phyloP scores from a whole-genome alignment of 1,284 basidiomycete genomes.

The Ustilago nuda region DNA sequence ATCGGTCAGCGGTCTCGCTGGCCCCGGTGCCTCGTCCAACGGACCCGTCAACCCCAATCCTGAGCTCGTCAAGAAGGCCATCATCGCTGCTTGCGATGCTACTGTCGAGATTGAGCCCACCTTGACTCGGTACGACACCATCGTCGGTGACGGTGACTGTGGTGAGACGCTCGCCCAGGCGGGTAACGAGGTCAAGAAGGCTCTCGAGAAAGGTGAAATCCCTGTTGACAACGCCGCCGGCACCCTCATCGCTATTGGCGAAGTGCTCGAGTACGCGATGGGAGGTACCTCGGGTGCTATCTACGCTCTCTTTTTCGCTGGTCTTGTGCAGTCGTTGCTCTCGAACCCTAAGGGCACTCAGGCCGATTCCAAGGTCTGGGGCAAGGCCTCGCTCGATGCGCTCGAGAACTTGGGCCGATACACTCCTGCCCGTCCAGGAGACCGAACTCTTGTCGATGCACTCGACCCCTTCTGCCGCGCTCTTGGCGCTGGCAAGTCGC shows the following conservation, averaged over 20 bases:
- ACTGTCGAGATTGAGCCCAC: slow-evolving; percentile 71
- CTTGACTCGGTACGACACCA: slow-evolving; percentile 72
- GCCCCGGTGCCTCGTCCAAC: slow-evolving; percentile 50
- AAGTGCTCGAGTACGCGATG: slow-evolving; percentile 69
- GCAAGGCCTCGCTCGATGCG: slow-evolving; percentile 56
- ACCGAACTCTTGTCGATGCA: slow-evolving; percentile 74
- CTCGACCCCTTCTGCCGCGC: slow-evolving; percentile 72
- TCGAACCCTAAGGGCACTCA: slow-evolving; percentile 41
- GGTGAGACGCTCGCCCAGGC: slow-evolving; percentile 66
- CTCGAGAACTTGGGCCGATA: slow-evolving; percentile 69
- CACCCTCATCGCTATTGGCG: slow-evolving; percentile 62
- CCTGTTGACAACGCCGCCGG: slow-evolving; percentile 61
- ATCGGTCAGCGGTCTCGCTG: slow-evolving; percentile 58
- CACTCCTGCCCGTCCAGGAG: slow-evolving; percentile 74
- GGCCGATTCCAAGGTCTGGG: slow-evolving; percentile 62
- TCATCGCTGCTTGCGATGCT: slow-evolving; percentile 68
- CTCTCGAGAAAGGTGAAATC: slow-evolving; percentile 58
- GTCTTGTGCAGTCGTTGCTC: slow-evolving; percentile 67
- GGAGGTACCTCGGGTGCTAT: slow-evolving; percentile 71
- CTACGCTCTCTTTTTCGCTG: slow-evolving; percentile 74
- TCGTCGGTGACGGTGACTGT: slow-evolving; percentile 69
- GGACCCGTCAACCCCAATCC: slow-evolving; percentile 60
- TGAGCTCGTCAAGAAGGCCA: slow-evolving; percentile 62
- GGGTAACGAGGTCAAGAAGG: slow-evolving; percentile 60
- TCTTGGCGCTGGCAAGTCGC: slow-evolving; percentile 64